Base-by-base conservation (phyloP, 1,139 yeast genomes). In the Yamadazyma dushanensis region DNA sequence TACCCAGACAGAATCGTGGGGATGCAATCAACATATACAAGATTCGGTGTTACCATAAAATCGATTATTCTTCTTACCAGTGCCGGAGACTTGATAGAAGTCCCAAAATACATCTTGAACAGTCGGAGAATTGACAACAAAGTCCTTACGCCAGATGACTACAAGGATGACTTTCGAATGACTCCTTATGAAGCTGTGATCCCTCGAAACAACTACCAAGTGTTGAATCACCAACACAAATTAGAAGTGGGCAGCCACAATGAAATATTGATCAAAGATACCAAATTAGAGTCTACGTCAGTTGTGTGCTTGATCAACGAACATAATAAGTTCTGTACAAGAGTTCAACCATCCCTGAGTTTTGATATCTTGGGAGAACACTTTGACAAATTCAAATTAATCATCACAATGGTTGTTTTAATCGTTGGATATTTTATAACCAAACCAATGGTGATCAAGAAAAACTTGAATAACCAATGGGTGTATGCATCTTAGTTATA, bases 211-310 rank as follows among this genome's bases (percentile, higher is more conserved):
- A 75, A 54, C 28, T 57, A 59, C 40, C 64, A 63, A 39, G 55
- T 70, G 1, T 44, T 67, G 23, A 67, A 64, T 40, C 73, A 66
- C 40, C 62, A 64, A 40, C 56, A 59, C 38, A 57, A 56, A 44
- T 49, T 50, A 45, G 73, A 35, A 52, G 74, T 27, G 73, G 78
- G 57, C 7, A 45, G 56, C 3, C 24, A 32, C 3, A 45, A 46
- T 17, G 38, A 56, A 13, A 53, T 82, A 2, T 57, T 80, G 17
- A 68, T 86, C 1, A 62, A 70, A 22, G 78, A 92, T 2, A 83
- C 97, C 0, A 72, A 78, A 31, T 66, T 88, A 39, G 98, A 92
- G 58, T 85, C 95, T 1, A 88, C 97, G 0, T 69, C 83, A 2
- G 69, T 85, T 24, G 74, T 89, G 2, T 82, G 94, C 45, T 73